These are phyloP conservation scores for Gossypium longicalyx DNA, from an alignment of 345 rosid species.

Conservation along the genomic window DNA sequence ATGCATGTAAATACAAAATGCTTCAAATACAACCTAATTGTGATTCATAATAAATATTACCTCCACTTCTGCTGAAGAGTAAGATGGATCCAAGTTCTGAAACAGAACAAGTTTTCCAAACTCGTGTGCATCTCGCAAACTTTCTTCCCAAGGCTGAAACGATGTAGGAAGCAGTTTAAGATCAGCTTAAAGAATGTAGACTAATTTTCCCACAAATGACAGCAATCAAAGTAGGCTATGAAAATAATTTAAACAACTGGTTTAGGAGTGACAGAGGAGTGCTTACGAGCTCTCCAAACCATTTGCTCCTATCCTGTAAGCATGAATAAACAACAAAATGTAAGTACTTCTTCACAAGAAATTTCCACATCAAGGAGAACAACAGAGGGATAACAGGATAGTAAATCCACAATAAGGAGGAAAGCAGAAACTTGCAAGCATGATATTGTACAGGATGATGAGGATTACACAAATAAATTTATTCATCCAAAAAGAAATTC, in stretches of 20 bases:
- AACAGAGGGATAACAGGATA: constrained; percentile 1
- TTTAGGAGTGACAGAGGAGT: constrained; percentile 12
- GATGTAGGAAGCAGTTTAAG: constrained; percentile 14
- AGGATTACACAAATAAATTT: neutral
- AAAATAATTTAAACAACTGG: constrained; percentile 6
- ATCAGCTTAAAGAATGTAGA: constrained; percentile 19
- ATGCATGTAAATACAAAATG: neutral
- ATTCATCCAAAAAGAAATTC: neutral
- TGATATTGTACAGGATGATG: neutral
- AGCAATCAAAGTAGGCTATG: neutral
- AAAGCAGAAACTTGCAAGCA: constrained; percentile 2
- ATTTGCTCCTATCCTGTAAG: constrained; percentile 68
- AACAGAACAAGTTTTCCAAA: constrained; percentile 59
- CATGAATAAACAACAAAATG: constrained; percentile 23
- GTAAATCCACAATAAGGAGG: neutral
- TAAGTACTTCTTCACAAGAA: constrained; percentile 10
- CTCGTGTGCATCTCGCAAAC: constrained; percentile 45
- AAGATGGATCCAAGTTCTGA: constrained; percentile 69
- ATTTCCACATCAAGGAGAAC: constrained; percentile 6
- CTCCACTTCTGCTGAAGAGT: constrained; percentile 62
- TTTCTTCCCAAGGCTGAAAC: constrained; percentile 74
- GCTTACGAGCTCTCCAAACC: constrained; percentile 81
- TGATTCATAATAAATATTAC: constrained; percentile 31
- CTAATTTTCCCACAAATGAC: constrained; percentile 5
- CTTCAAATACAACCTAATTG: neutral